Conservation (phyloP, 495 filamentous ascomycete species). For the Talaromyces ruber region DNA sequence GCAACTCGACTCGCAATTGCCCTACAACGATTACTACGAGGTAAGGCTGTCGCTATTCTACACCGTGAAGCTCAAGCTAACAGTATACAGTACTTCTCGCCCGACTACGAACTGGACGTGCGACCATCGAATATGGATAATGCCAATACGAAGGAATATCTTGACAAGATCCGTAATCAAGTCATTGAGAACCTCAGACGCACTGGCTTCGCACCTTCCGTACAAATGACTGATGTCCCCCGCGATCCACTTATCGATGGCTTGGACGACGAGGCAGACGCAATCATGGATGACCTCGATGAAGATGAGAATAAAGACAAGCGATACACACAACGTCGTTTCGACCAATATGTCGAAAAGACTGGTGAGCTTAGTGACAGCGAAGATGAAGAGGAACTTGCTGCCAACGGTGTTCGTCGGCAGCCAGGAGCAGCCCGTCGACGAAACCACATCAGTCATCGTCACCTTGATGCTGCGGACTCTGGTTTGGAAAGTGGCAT, state of each 20-base stretch:
- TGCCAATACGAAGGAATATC: slow-evolving; percentile 86
- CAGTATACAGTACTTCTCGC: slow-evolving; percentile 75
- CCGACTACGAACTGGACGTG: slow-evolving; percentile 93
- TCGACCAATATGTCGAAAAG: slow-evolving; percentile 68
- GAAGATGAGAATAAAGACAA: slow-evolving; percentile 85
- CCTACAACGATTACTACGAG: slow-evolving; percentile 98
- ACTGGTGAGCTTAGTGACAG: slow-evolving; percentile 74
- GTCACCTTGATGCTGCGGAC: slow-evolving; percentile 53
- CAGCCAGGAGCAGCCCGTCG: slow-evolving; percentile 53
- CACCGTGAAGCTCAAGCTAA: slow-evolving; percentile 20
- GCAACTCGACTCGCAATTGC: slow-evolving; percentile 70
- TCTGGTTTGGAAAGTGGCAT: slow-evolving; percentile 58
- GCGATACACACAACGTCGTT: slow-evolving; percentile 72
- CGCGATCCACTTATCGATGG: slow-evolving; percentile 57
- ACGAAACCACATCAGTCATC: slow-evolving; percentile 63
- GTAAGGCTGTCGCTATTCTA: slow-evolving; percentile 38
- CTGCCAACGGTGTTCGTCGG: slow-evolving; percentile 58
- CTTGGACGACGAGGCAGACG: slow-evolving; percentile 77
- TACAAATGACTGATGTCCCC: slow-evolving; percentile 94
- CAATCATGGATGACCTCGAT: slow-evolving; percentile 78
- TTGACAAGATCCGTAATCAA: slow-evolving; percentile 88
- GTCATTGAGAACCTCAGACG: slow-evolving; percentile 90
- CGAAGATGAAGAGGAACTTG: slow-evolving; percentile 81
- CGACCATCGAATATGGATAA: slow-evolving; percentile 99
- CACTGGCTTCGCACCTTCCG: slow-evolving; percentile 80